A percentile compares a stretch with the other conserved stretches of the same genome.
phyloP scores from a whole-genome alignment of 225 moss, liverwort and hornwort species.

The Marchantia paleacea region DNA sequence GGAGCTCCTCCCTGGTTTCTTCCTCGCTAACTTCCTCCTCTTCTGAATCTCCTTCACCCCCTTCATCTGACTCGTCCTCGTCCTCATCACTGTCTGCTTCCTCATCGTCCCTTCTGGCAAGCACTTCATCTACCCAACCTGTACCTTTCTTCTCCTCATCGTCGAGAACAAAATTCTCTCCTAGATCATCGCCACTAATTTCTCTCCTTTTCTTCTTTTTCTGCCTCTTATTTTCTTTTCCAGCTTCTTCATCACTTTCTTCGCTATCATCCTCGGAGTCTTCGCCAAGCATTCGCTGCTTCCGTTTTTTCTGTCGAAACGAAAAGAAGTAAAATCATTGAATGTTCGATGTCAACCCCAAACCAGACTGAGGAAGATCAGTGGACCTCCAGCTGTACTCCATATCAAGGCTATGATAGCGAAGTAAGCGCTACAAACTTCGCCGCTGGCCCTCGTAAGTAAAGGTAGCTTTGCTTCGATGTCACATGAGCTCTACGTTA shows the following conservation, averaged over 20 bases:
- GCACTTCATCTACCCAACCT: constrained; percentile 96
- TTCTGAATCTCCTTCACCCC: constrained; percentile 39
- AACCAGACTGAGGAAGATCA: neutral
- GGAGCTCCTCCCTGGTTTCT: constrained; percentile 20
- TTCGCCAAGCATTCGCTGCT: constrained; percentile 81
- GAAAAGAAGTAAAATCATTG: neutral
- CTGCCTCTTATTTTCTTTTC: constrained; percentile 38
- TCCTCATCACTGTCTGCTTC: constrained; percentile 44
- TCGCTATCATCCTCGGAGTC: constrained; percentile 57
- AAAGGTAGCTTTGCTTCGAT: too few relatives aligned
- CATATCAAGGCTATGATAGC: neutral
- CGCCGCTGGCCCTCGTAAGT: too few relatives aligned
- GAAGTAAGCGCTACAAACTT: too few relatives aligned
- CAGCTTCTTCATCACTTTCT: constrained; percentile 47
- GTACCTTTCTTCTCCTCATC: constrained; percentile 66
- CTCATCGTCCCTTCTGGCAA: constrained; percentile 63
- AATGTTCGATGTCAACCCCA: neutral
- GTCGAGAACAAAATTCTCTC: constrained; percentile 86
- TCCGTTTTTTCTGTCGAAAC: constrained; percentile 67
- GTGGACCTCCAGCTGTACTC: neutral
- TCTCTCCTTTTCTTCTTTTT: constrained; percentile 67
- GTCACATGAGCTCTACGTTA: too few relatives aligned
- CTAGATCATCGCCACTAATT: constrained; percentile 92
- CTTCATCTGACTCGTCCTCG: constrained; percentile 23
- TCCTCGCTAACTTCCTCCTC: constrained; percentile 46